Conservation (phyloP, 495 filamentous ascomycete genomes). For the Hypoxylon crocopeplum region DNA sequence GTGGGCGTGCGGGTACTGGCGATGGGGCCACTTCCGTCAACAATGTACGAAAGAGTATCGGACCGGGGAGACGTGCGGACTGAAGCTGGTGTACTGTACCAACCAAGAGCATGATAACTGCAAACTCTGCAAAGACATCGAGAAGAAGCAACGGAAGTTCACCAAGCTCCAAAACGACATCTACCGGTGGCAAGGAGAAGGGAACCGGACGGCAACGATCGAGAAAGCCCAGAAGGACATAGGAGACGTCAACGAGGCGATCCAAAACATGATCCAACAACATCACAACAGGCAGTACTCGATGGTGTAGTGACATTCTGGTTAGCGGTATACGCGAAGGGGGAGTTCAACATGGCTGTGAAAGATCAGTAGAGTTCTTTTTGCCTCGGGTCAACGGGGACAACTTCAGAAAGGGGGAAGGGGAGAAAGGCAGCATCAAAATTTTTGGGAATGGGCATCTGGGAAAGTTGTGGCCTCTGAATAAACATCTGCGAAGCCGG, state of each 20-base stretch:
- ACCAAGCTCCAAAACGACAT: constrained; percentile 78
- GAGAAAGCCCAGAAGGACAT: constrained; percentile 74
- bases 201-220: constrained; percentile 79
- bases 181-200: constrained; percentile 78
- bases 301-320: constrained; percentile 34
- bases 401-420: constrained; percentile 19
- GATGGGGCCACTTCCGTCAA: constrained; percentile 93
- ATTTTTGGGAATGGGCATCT: constrained; percentile 31
- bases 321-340: constrained; percentile 15
- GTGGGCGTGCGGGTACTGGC: constrained; percentile 85
- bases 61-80: constrained; percentile 96
- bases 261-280: constrained; percentile 60
- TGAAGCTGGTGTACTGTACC: constrained; percentile 85
- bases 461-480: constrained; percentile 10
- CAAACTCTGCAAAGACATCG: constrained; percentile 88
- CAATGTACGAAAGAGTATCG: constrained; percentile 97
- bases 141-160: constrained; percentile 81
- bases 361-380: constrained; percentile 26
- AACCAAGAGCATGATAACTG: constrained; percentile 66
- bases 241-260: constrained; percentile 65
- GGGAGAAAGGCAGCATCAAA: constrained; percentile 22
- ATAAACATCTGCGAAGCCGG: constrained; percentile 19
- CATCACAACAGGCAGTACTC: constrained; percentile 52
- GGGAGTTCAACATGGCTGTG: constrained; percentile 11
- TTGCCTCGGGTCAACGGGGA: constrained; percentile 19